Conservation (phyloP, 495 filamentous ascomycete species). For the Lepraria neglecta region DNA sequence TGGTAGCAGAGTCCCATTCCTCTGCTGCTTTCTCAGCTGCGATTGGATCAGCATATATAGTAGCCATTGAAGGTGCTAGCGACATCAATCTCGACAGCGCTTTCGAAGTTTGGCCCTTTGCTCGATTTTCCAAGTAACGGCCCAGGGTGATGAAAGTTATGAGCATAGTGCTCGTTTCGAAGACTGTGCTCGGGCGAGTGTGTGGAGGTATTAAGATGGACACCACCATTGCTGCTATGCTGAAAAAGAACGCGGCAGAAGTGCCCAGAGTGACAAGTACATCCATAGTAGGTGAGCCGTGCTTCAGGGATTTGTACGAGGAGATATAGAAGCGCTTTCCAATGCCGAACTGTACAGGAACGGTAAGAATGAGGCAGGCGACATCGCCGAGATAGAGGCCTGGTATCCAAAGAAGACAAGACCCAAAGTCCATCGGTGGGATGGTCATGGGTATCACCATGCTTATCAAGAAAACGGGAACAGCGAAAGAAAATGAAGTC, state of each 20-base stretch:
- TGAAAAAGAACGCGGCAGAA: conserved; percentile 97
- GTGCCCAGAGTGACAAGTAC: conserved; percentile 92
- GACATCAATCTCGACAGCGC: conserved; percentile 95
- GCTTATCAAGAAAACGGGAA: conserved; percentile 87
- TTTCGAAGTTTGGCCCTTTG: conserved; percentile 94
- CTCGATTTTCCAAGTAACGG: conserved; percentile 86
- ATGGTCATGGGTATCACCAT: conserved; percentile 84
- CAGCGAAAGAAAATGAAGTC: conserved; percentile 67
- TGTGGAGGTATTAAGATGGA: conserved; percentile 66
- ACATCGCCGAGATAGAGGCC: conserved; percentile 87
- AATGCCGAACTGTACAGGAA: conserved; percentile 94
- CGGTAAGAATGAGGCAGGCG: conserved; percentile 71
- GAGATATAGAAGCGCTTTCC: conserved; percentile 87
- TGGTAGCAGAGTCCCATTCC: conserved; percentile 52
- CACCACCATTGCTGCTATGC: conserved; percentile 78
- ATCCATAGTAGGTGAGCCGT: conserved; percentile 93
- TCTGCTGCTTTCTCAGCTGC: conserved; percentile 86
- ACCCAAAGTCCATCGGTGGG: conserved; percentile 65
- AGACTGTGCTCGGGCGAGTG: conserved; percentile 73
- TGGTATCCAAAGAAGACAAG: conserved; percentile 51
- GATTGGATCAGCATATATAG: conserved; percentile 95
- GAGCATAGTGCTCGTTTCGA: conserved; percentile 97
- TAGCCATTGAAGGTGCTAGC: conserved; percentile 90
- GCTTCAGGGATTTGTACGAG: conserved; percentile 83
- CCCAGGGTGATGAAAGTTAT: conserved; percentile 94